Evolutionary conservation across 1,284 basidiomycete genomes (phyloP), one percentile per base, ranked within the genome.

Genomic region (Rhodotorula mucilaginosa): DNA sequence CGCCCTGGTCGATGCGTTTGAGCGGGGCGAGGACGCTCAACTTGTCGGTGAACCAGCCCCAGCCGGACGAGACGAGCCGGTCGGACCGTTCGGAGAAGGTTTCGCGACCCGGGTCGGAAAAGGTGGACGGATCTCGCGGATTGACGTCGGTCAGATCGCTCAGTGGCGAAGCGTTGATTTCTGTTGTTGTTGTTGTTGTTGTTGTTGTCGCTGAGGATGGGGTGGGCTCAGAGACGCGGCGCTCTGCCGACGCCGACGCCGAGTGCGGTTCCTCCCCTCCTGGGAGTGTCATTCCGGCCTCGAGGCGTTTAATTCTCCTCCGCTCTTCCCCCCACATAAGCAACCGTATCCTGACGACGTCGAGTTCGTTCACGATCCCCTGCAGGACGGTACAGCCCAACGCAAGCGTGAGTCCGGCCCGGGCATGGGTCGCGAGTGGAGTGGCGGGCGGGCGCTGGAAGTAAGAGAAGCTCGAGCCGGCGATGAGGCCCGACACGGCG

Each of bases 11-110:
- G 56, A 76, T 58, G 51, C 58, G 61, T 31, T 66, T 72, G 49
- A 76, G 51, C 31, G 72, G 72, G 5, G 48, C 59, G n/a, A 68
- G n/a, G 10, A 21, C 18, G 21, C 31, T 39, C 29, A 67, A 6
- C n/a, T 47, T 54, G 12, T n/a, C 3, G 49, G 61, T 65, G 5
- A 60, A 16, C 68, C 63, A 69, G 4, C 23, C 21, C 64, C 70
- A 69, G 1, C 29, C 60, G 19, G 47, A 56, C n/a, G 29, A 48
- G 34, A 70, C 29, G 51, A 76, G 52, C 1, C 67, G 60, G 62
- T 76, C 74, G 15, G 69, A 71, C 31, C 72, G 65, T 46, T 74
- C 74, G 23, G 70, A 66, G 58, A 76, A 76, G 26, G 74, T 76
- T 15, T 73, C 64, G 39, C 66, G 61, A 3, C 64, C 67, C 2